Percentiles rank a stretch among this genome's conserved stretches.
These are phyloP conservation scores for Lasiodiplodia citricola DNA, from an alignment of 2,329 filamentous ascomycete genomes.

Conservation along the genomic window DNA sequence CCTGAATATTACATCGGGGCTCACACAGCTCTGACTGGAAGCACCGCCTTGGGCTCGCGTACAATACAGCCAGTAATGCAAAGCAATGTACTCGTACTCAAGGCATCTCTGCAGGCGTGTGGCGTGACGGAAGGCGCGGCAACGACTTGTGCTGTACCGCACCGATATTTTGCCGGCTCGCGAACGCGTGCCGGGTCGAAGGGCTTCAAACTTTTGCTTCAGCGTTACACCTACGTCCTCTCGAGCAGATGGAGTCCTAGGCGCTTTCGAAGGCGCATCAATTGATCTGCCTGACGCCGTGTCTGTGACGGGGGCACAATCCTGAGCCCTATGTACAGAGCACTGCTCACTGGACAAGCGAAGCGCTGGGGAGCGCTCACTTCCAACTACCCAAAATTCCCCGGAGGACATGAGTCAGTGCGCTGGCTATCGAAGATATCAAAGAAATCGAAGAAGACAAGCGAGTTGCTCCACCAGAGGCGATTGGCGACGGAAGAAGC, in stretches of 20 bases:
- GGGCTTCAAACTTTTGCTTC: neutral
- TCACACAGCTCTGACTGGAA: no score
- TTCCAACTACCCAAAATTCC: no score
- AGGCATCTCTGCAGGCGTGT: no score
- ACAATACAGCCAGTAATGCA: no score
- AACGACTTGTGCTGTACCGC: neutral
- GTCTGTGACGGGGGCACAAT: neutral
- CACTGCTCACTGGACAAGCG: neutral
- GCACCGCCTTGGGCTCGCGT: no score
- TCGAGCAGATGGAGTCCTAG: neutral
- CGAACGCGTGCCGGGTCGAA: neutral
- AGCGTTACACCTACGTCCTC: neutral
- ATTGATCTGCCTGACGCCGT: neutral
- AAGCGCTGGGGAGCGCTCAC: neutral
- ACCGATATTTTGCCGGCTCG: neutral
- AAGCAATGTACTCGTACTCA: no score
- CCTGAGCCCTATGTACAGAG: neutral
- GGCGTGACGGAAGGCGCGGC: slow-evolving; percentile 46
- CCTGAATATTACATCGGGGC: no score
- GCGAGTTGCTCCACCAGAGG: no score
- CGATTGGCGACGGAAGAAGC: no score
- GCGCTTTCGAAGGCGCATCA: neutral
- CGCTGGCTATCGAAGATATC: neutral
- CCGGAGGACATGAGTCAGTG: neutral
- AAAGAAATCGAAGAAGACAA: no score